Evolutionary conservation across 345 rosid species (phyloP).

Genomic region (Syzygium oleosum): DNA sequence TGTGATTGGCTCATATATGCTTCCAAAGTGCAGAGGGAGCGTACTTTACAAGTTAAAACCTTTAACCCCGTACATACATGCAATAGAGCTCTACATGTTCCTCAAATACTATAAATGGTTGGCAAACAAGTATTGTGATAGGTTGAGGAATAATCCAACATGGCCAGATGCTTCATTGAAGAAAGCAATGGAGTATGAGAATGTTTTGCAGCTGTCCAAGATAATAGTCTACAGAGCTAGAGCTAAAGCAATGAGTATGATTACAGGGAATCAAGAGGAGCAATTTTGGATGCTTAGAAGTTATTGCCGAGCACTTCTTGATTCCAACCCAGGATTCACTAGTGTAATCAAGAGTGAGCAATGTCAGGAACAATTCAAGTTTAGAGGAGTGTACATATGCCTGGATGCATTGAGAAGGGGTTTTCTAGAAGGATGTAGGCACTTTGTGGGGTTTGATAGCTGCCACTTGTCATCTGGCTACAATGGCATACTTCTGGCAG

Average conservation of each 20-base stretch:
- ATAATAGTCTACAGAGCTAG: not conserved
- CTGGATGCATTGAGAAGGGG: not conserved
- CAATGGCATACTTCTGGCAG: not conserved
- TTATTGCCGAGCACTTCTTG: not conserved
- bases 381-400: not conserved
- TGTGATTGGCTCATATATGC: not conserved
- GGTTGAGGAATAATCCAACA: not conserved
- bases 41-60: not conserved
- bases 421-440: not conserved
- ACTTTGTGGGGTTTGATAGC: not conserved
- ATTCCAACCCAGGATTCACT: not conserved
- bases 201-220: not conserved
- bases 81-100: not conserved
- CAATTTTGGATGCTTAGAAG: not conserved
- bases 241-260: not conserved
- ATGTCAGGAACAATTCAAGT: not conserved
- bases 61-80: not conserved
- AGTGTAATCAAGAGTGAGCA: not conserved
- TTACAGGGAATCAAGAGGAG: not conserved
- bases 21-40: accelerated
- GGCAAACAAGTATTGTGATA: not conserved
- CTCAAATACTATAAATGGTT: not conserved
- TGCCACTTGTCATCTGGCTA: not conserved
- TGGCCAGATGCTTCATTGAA: not conserved
- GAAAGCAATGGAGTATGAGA: not conserved